Percentiles rank a stretch among this genome's conserved stretches.
phyloP scores from a whole-genome alignment of 1,139 yeast genomes.

The Scheffersomyces illinoinensis region DNA sequence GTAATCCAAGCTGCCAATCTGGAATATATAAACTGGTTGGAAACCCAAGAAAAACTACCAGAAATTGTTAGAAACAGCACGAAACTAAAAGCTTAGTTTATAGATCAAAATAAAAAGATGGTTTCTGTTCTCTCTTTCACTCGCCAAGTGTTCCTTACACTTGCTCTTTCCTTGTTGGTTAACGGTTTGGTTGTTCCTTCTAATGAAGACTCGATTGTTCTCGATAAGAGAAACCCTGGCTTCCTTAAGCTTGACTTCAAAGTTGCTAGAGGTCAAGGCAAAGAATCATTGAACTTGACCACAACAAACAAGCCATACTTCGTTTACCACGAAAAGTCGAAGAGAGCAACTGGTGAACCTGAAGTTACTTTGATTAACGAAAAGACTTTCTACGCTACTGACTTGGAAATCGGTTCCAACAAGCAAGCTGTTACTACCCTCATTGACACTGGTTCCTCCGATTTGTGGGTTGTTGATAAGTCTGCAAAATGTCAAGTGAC shows the following conservation, averaged over 20 bases:
- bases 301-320: not conserved
- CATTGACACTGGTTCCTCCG: conserved; percentile 23
- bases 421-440: conserved; percentile 10
- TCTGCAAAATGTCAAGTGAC: not conserved
- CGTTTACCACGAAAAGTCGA: not conserved
- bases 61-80: not conserved
- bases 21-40: not conserved
- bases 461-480: conserved; percentile 16
- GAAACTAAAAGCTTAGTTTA: not conserved
- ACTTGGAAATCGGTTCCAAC: conserved; percentile 11
- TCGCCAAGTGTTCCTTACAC: conserved; percentile 5
- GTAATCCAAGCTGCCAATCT: not conserved
- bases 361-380: conserved; percentile 4
- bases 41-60: not conserved
- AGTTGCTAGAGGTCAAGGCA: conserved; percentile 3
- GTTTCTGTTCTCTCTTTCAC: conserved; percentile 8
- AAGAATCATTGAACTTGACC: not conserved
- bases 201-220: not conserved
- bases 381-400: conserved; percentile 6
- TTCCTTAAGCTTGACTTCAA: conserved; percentile 12
- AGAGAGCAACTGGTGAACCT: not conserved
- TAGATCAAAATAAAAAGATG: conserved; percentile 2
- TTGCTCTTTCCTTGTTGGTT: conserved; percentile 5
- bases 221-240: conserved; percentile 9
- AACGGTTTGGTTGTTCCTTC: conserved; percentile 8